These are phyloP conservation scores for Staphylotrichum tortipilum DNA, from an alignment of 495 filamentous ascomycete species.

Conservation along the genomic window DNA sequence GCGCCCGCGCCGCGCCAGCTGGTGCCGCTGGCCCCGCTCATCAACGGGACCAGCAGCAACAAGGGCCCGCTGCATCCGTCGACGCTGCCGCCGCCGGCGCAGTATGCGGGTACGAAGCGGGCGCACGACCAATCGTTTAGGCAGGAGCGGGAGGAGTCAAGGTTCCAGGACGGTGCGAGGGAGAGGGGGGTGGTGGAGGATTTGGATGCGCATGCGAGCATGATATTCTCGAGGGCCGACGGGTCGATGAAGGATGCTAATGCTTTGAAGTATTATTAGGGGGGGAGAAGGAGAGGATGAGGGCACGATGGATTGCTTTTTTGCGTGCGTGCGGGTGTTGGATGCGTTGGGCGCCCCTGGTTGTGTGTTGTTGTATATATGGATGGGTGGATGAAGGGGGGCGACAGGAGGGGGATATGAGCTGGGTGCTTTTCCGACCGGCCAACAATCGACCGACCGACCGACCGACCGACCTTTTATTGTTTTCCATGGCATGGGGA, in stretches of 20 bases:
- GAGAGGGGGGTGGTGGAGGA: conserved; percentile 17
- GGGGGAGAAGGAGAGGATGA: background rate
- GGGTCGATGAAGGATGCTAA: background rate
- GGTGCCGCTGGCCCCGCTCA: background rate
- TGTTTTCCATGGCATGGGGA: no score
- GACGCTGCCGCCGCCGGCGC: conserved; percentile 4
- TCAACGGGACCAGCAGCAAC: background rate
- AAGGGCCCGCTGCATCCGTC: conserved; percentile 10
- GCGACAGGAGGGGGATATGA: no score
- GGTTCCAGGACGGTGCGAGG: conserved; percentile 23
- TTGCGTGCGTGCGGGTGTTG: no score
- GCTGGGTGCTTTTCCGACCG: no score
- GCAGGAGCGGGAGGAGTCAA: conserved; percentile 3
- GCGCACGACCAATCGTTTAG: conserved; percentile 21
- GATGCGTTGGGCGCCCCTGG: no score
- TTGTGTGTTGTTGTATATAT: background rate
- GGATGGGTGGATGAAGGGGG: no score
- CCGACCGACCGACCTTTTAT: no score
- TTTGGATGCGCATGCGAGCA: background rate
- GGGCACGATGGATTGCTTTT: background rate
- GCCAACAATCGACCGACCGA: no score
- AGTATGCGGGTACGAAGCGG: conserved; percentile 25
- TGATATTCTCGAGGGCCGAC: conserved; percentile 18
- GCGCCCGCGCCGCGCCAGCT: background rate
- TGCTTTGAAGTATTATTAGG: background rate